Conservation (phyloP, 1,284 basidiomycete genomes). For the Irpex sp. region DNA sequence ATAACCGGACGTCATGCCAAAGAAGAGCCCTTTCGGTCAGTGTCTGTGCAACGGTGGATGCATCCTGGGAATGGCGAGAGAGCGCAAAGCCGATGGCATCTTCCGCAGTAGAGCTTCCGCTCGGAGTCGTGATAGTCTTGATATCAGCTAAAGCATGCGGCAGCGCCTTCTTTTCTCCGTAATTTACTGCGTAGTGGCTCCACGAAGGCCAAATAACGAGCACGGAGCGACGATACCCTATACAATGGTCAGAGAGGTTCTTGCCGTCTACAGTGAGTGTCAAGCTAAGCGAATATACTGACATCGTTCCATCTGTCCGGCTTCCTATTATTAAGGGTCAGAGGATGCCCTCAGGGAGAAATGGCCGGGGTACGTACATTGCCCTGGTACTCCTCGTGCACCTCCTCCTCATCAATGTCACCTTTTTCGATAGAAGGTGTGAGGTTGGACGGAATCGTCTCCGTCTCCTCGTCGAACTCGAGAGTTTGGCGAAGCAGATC, state of each 20-base stretch:
- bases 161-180: constrained; percentile 7
- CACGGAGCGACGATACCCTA: constrained; percentile 38
- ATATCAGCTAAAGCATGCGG: constrained; percentile 12
- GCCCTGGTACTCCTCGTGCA: constrained; percentile 6
- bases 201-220: constrained; percentile 34
- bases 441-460: not conserved
- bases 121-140: not conserved
- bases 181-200: constrained; percentile 24
- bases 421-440: not conserved
- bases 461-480: constrained; percentile 23
- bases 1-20: not conserved
- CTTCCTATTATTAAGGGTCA: not conserved
- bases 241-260: too few species aligned
- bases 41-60: not conserved
- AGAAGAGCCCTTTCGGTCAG: not conserved
- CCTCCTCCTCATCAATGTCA: not conserved
- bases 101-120: not conserved
- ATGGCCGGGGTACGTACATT: not conserved
- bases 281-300: too few species aligned
- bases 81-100: constrained; percentile 7
- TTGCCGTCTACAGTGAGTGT: too few species aligned
- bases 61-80: not conserved
- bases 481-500: constrained; percentile 19
- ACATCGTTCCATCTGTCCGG: not conserved
- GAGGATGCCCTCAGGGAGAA: not conserved